phyloP scores from a whole-genome alignment of 768 basidiomycete species.

The Termitomyces sp. region DNA sequence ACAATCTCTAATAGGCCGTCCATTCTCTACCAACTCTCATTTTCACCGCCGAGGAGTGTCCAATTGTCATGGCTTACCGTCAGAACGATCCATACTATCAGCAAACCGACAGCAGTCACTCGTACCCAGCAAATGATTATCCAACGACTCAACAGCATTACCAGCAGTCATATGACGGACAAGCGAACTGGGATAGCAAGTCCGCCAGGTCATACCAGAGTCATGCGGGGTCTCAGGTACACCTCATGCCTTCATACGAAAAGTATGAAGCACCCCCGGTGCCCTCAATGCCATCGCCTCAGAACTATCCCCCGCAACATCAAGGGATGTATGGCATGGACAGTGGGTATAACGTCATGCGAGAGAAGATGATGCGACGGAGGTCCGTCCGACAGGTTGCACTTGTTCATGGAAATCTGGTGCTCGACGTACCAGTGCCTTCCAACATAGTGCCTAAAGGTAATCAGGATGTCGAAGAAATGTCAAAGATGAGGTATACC shows the following conservation, averaged over 20 bases:
- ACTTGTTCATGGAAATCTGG: slow-evolving; percentile 77
- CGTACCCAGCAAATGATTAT: slow-evolving; percentile 28
- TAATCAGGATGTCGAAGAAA: slow-evolving; percentile 61
- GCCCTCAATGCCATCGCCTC: slow-evolving; percentile 47
- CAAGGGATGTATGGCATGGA: slow-evolving; percentile 42
- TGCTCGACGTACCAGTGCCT: slow-evolving; percentile 80
- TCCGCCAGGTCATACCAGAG: slow-evolving; percentile 62
- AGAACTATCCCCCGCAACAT: slow-evolving; percentile 60
- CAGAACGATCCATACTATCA: slow-evolving; percentile 50
- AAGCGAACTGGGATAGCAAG: slow-evolving; percentile 42
- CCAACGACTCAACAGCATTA: slow-evolving; percentile 26
- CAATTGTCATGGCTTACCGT: slow-evolving; percentile 45
- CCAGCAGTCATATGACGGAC: slow-evolving; percentile 38
- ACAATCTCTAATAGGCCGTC: slow-evolving; percentile 17
- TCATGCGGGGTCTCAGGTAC: slow-evolving; percentile 65
- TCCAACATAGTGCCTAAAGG: slow-evolving; percentile 70
- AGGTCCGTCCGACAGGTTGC: slow-evolving; percentile 76
- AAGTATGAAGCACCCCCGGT: slow-evolving; percentile 49
- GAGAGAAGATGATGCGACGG: slow-evolving; percentile 80
- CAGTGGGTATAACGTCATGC: slow-evolving; percentile 60
- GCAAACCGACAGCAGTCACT: slow-evolving; percentile 21
- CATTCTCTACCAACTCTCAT: slow-evolving; percentile 15
- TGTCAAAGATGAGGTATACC: slow-evolving; percentile 83
- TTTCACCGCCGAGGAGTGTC: not conserved
- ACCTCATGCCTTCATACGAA: slow-evolving; percentile 59